These are phyloP conservation scores for Coemansia sp. DNA, from an alignment of 192 early-diverging fungal species.

Conservation along the genomic window DNA sequence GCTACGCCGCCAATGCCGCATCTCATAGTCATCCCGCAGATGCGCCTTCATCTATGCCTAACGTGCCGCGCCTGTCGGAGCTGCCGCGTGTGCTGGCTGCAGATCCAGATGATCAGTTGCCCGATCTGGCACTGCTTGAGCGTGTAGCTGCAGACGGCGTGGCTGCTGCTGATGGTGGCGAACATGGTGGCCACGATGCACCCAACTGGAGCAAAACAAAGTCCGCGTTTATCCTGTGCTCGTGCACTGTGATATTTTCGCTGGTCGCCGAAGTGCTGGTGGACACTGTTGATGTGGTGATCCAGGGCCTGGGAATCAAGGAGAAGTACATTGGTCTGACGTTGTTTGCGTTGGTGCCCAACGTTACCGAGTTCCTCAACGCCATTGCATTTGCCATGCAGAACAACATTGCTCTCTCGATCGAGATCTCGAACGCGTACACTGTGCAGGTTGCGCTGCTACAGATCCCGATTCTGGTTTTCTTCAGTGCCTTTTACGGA, in stretches of 20 bases:
- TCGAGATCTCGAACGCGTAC: conserved; percentile 97
- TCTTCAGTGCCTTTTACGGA: conserved; percentile 69
- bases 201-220: conserved; percentile 88
- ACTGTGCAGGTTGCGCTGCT: conserved; percentile 91
- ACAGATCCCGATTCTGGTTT: conserved; percentile 92
- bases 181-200: conserved; percentile 82
- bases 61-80: conserved; percentile 50
- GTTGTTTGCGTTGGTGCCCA: conserved; percentile 93
- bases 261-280: conserved; percentile 94
- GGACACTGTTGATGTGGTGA: conserved; percentile 76
- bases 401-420: conserved; percentile 79
- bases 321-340: conserved; percentile 93
- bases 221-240: conserved; percentile 73
- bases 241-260: conserved; percentile 79
- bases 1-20: neutral
- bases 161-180: conserved; percentile 63
- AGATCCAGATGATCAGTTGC: conserved; percentile 50
- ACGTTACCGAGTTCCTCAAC: conserved; percentile 91
- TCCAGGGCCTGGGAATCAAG: conserved; percentile 64
- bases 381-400: conserved; percentile 92
- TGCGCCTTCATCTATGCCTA: conserved; percentile 49
- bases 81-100: conserved; percentile 54
- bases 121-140: conserved; percentile 43
- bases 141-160: conserved; percentile 52
- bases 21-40: conserved; percentile 18